These are phyloP conservation scores for Chytridium lagenaria DNA, from an alignment of 371 early-diverging fungal genomes.

Conservation along the genomic window DNA sequence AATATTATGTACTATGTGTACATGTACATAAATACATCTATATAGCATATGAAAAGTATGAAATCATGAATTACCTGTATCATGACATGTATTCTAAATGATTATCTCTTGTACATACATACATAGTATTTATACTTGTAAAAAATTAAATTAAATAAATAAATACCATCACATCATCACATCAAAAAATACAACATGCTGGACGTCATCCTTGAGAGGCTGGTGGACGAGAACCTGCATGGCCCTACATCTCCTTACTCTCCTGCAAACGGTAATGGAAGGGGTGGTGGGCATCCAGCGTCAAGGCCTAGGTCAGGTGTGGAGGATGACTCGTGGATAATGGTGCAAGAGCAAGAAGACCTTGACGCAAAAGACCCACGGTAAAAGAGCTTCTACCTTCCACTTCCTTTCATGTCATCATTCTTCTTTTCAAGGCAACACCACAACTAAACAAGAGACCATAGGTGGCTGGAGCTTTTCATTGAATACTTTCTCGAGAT, in stretches of 20 bases:
- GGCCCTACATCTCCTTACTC: slow-evolving; percentile 18
- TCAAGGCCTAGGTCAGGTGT: slow-evolving; percentile 15
- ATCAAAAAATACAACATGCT: no score
- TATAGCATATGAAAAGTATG: no score
- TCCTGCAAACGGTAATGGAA: background rate
- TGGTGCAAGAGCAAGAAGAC: slow-evolving; percentile 15
- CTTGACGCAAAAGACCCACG: slow-evolving; percentile 19
- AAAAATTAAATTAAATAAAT: no score
- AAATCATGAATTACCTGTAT: no score
- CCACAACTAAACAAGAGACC: background rate
- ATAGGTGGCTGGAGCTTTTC: slow-evolving; percentile 25
- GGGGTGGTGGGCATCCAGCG: background rate
- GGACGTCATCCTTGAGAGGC: slow-evolving; percentile 1
- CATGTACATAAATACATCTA: no score
- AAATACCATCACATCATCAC: no score
- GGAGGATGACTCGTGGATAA: slow-evolving; percentile 9
- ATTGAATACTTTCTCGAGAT: slow-evolving; percentile 24
- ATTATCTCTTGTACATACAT: no score
- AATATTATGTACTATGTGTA: no score
- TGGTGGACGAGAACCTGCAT: slow-evolving; percentile 16
- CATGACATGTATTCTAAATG: no score
- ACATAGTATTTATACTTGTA: no score
- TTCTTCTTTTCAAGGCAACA: background rate
- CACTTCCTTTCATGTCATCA: background rate
- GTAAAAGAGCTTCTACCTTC: background rate